A percentile compares a stretch with the other conserved stretches of the same genome.
Evolutionary conservation across 257 asterid genomes (phyloP).

Genomic region (Solanum peruvianum): DNA sequence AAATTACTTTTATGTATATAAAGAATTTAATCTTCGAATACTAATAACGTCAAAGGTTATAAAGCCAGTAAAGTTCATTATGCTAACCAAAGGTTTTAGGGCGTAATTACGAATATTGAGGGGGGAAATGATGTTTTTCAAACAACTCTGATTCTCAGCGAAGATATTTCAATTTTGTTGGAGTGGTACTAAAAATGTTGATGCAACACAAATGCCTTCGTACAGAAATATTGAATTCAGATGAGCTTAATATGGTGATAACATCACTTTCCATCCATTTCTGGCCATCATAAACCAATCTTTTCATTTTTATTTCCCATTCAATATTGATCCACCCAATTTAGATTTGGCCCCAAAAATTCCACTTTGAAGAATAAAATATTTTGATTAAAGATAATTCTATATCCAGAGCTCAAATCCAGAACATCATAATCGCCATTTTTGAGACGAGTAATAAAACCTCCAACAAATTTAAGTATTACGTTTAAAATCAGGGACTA

Average conservation of each 20-base stretch:
- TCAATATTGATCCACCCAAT: too few species aligned
- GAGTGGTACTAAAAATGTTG: too few species aligned
- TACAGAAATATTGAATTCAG: background rate
- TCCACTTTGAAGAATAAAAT: background rate
- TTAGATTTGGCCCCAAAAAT: background rate
- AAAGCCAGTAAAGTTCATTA: background rate
- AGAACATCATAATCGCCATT: rapidly evolving
- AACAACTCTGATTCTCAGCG: background rate
- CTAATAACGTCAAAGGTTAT: background rate
- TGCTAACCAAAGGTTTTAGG: background rate
- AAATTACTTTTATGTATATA: background rate
- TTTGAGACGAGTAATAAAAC: background rate
- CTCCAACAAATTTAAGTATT: background rate
- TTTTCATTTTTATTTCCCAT: too few species aligned
- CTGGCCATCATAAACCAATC: too few species aligned
- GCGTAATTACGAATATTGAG: background rate
- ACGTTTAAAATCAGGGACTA: background rate
- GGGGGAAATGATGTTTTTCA: background rate
- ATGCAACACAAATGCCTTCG: background rate
- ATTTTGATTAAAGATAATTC: too few species aligned
- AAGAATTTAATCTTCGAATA: background rate
- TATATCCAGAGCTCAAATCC: too few species aligned
- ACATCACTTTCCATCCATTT: background rate
- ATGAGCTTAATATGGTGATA: background rate
- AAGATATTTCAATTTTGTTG: background rate